Evolutionary conservation across 805 yeast genomes (phyloP), one percentile per base, ranked within the genome.

Genomic region (Yarrowia keelungensis): DNA sequence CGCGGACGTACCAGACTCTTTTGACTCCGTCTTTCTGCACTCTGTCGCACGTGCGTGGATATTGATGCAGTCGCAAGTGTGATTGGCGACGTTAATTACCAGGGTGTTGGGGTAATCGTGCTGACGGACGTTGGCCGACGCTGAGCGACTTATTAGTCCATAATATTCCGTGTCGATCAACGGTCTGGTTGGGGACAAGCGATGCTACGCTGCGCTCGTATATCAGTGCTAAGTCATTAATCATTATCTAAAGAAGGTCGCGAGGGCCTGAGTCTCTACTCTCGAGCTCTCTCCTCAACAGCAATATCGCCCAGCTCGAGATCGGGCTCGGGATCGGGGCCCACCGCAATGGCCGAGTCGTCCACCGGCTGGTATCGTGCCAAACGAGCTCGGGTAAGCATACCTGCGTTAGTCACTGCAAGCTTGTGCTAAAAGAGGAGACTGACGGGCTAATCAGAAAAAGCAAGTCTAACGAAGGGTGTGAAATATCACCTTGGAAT

Each of bases 321-420:
- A 43, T 58, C 64, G 47, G 50, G 64, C 35, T 58, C 64, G 41
- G 64, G 50, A 32, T 61, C 67, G 36, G 54, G 67, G 2, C 16
- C 53, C 19, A 47, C 47, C 35, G 67, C 67, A 61, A 47, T 47
- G 46, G 35, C 67, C 15, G 54, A 46, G 43, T 61, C 54, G n/a
- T 61, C 59, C 12, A 64, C 58, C 2, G 59, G 50, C 50, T 64
- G 68, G 43, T 64, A 64, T 26, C 68, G 68, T 12, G 68, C 59
- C 61, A 64, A 71, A 15, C 75, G 72, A 56, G 69, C 71, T 11
- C 75, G 73, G 15, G 71, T 75, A 39, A 73, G 73, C 73, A 73
- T 70, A 14, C 75, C 75, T 72, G 56, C 14, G 50, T 54, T 19
- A 19, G 36, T 69, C n/a, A 42, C 39, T 32, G 54, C 39, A 32